Base-by-base conservation (phyloP, 139 green algal genomes). In the Coelastrella sp. region DNA sequence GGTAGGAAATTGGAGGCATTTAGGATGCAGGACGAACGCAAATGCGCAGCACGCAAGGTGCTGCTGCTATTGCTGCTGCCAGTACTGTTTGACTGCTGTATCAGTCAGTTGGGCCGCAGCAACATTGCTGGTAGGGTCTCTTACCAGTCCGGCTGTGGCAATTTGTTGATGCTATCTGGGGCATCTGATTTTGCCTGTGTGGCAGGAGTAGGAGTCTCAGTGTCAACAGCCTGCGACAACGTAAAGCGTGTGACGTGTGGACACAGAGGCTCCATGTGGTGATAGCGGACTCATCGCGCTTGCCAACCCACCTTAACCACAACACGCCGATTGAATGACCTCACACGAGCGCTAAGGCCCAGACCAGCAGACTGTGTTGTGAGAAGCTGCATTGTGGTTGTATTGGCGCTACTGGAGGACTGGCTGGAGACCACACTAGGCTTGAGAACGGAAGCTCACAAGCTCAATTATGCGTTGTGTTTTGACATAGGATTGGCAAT, bases 131-230 rank as follows among this genome's bases (percentile, higher is more conserved):
- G 63, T 24, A 24, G n/a, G 10, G 27, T 24, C 10, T 19, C 74
- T 58, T 19, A 81, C 74, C 82, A 88, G 61, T 88, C 82, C 22
- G 82, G 82, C 63, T 66, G 70, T 14, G 82, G 82, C 25, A 88
- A 65, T 19, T 88, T 72, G 56, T 70, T 59, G 65, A 49, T 70
- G 82, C 58, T 88, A 72, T 35, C 82, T n/a, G 63, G 27, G 10
- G 74, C 74, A 81, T 58, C 74, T 81, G 24, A 58, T 9, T 24
- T 58, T 66, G 78, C 78, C 25, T 17, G 74, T 59, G 25, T 81
- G 74, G 74, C 74, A 81, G 35, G 49, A 27, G 78, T 49, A 61
- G 78, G 78, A 8, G 78, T 65, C 15, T 83, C 35, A 63, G 78
- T 63, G 6, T 83, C 78, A 35, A 58, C 74, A 59, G 74, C 74